Evolutionary conservation across 352 stramenopile genomes (phyloP).

Genomic region (Peronospora farinosa): DNA sequence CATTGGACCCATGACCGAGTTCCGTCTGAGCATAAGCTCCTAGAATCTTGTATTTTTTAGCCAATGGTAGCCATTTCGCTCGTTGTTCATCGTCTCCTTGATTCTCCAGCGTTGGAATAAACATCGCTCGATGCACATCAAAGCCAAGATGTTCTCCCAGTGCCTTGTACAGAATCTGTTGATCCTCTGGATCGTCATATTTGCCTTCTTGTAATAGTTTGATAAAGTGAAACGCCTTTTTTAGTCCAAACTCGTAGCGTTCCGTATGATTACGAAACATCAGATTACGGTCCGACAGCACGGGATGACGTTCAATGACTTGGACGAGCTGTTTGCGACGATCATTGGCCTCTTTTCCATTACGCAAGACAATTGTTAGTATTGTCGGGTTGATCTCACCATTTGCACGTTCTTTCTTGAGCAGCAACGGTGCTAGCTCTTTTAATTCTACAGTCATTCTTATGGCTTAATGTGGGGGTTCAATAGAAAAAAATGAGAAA

Average conservation of each 20-base stretch:
- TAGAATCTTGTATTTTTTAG: slow-evolving; percentile 24
- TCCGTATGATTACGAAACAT: slow-evolving; percentile 29
- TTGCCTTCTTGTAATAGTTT: slow-evolving; percentile 17
- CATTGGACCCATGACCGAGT: slow-evolving; percentile 31
- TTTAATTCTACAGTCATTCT: slow-evolving; percentile 18
- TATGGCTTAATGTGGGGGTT: too few relatives aligned
- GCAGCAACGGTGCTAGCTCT: slow-evolving; percentile 23
- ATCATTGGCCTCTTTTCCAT: slow-evolving; percentile 12
- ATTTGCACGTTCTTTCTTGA: slow-evolving; percentile 22
- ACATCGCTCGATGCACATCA: slow-evolving; percentile 26
- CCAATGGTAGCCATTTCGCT: slow-evolving; percentile 23
- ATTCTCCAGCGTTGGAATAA: slow-evolving; percentile 27
- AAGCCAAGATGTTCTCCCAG: slow-evolving; percentile 18
- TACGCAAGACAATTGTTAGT: slow-evolving; percentile 17
- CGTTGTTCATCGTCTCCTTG: slow-evolving; percentile 22
- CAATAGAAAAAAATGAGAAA: too few relatives aligned
- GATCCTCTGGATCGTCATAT: slow-evolving; percentile 15
- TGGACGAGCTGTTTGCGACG: slow-evolving; percentile 18
- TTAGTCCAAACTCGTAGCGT: slow-evolving; percentile 25
- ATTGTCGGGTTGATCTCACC: slow-evolving; percentile 18
- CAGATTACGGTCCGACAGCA: slow-evolving; percentile 28
- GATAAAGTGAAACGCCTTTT: slow-evolving; percentile 25
- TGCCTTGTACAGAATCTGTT: slow-evolving; percentile 22
- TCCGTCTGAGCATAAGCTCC: slow-evolving; percentile 30
- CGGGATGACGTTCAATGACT: slow-evolving; percentile 21